A percentile compares a stretch with the other conserved stretches of the same genome.
phyloP scores from a whole-genome alignment of 805 yeast genomes.

The Metschnikowia proteae region DNA sequence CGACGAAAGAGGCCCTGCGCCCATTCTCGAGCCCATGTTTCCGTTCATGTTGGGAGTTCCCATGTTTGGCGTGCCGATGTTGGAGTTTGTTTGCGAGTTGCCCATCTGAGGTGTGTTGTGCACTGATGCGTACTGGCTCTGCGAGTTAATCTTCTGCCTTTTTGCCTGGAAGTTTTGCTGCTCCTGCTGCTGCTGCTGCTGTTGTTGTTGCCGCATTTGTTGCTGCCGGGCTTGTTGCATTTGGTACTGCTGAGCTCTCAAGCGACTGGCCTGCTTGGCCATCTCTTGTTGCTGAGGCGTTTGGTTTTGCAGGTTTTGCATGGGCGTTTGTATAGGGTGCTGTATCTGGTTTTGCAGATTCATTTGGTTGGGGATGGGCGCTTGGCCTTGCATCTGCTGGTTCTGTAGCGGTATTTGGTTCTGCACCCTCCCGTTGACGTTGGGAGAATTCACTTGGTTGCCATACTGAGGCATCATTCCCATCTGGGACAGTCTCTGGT shows the following conservation, averaged over 20 bases:
- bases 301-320: conserved; percentile 4
- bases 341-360: conserved; percentile 2
- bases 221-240: conserved; percentile 16
- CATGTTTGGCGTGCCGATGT: conserved; percentile 15
- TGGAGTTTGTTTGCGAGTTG: conserved; percentile 11
- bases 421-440: neutral
- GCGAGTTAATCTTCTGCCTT: conserved; percentile 14
- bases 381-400: neutral
- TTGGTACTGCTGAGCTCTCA: conserved; percentile 17
- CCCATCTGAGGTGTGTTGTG: conserved; percentile 15
- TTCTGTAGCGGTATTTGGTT: conserved; percentile 3
- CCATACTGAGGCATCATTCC: conserved; percentile 5
- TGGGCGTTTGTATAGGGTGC: neutral
- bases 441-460: conserved; percentile 1
- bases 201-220: conserved; percentile 12
- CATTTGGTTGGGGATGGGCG: neutral
- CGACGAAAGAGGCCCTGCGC: conserved; percentile 10
- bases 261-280: conserved; percentile 13
- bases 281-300: conserved; percentile 12
- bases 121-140: conserved; percentile 8
- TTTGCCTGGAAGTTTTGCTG: conserved; percentile 13
- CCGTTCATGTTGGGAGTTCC: conserved; percentile 6
- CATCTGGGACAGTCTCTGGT: conserved; percentile 1
- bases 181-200: conserved; percentile 5
- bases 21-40: conserved; percentile 9